These are phyloP conservation scores for Sphagnum magellanicum DNA, from an alignment of 228 moss, liverwort and hornwort genomes.

Conservation along the genomic window DNA sequence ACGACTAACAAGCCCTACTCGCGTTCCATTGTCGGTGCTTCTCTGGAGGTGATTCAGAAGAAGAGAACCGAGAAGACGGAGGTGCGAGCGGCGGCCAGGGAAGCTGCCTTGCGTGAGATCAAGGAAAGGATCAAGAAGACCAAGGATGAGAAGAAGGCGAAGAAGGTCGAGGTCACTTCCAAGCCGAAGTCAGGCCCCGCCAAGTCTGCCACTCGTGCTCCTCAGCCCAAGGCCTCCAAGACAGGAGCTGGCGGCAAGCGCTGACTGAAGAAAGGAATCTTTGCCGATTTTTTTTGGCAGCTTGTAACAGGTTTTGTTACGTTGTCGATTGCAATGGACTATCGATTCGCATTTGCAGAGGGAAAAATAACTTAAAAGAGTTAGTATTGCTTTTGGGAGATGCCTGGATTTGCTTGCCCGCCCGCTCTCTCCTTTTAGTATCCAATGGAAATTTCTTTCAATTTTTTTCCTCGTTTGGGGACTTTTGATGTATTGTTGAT, in stretches of 20 bases:
- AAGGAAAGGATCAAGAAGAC: conserved; percentile 8
- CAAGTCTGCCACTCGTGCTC: not conserved
- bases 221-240: conserved; percentile 1
- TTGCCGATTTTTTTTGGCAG: not conserved
- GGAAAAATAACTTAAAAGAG: too few species aligned
- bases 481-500: too few species aligned
- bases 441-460: too few species aligned
- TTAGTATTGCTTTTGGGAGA: too few species aligned
- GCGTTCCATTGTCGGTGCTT: conserved; percentile 6
- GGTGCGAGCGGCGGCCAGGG: conserved; percentile 3
- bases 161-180: not conserved
- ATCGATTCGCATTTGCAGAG: too few species aligned
- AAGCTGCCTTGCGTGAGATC: conserved; percentile 10
- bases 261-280: not conserved
- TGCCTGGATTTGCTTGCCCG: too few species aligned
- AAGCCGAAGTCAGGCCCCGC: not conserved
- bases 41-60: conserved; percentile 8
- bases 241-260: conserved; percentile 9
- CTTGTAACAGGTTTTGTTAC: too few species aligned
- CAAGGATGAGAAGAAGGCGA: conserved; percentile 9
- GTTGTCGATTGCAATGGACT: too few species aligned
- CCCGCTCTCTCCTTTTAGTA: too few species aligned
- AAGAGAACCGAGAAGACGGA: conserved; percentile 5
- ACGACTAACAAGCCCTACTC: conserved; percentile 6
- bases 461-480: too few species aligned